Evolutionary conservation across 257 asterid species (phyloP), one percentile per base, ranked within the genome.

Genomic region (Solanum tarijense): DNA sequence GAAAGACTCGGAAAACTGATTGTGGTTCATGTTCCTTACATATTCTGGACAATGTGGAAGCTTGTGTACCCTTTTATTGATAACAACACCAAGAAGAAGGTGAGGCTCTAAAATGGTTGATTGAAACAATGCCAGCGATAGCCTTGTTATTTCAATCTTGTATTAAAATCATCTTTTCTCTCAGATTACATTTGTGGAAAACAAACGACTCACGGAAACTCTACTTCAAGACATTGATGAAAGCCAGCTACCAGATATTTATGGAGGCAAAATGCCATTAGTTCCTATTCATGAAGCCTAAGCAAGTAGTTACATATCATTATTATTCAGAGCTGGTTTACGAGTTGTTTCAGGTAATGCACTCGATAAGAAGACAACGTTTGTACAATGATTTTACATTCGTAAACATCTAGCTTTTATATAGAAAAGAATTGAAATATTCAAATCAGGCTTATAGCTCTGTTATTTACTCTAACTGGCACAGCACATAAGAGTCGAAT

Each of bases 71-170:
- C 98, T 21, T 91, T 96, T 86, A 93, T 97, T 23, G 98, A 97
- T 94, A 84, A 86, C 83, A 92, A 93, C 27, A 97, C 99, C 83
- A 93, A 89, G 91, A 88, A 94, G 48, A 97, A 95, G 98, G 99
- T 94, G 48, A 86, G 71, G n/a, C 27, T 72, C 84, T 29, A 14
- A 5, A 78, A 13, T n/a, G 62, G 13, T 7, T 78, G 36, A 25
- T 13, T 7, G 0, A 71, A 12, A 21, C 31, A 76, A 5, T 78
- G 84, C 35, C 43, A n/a, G 23, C 36, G 36, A 81, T 81, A 27
- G 68, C 39, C 10, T 43, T 16, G 13, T 46, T 48, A 23, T 48
- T 29, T 81, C 4, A 46, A 81, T 9, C 4, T 27, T 27, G 27
- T 78, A 27, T 41, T 23, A 38, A 43, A 16, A 81, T 81, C 65